Evolutionary conservation across 1,284 basidiomycete genomes (phyloP).

Genomic region (Ceratorhiza oryzae-sativae): DNA sequence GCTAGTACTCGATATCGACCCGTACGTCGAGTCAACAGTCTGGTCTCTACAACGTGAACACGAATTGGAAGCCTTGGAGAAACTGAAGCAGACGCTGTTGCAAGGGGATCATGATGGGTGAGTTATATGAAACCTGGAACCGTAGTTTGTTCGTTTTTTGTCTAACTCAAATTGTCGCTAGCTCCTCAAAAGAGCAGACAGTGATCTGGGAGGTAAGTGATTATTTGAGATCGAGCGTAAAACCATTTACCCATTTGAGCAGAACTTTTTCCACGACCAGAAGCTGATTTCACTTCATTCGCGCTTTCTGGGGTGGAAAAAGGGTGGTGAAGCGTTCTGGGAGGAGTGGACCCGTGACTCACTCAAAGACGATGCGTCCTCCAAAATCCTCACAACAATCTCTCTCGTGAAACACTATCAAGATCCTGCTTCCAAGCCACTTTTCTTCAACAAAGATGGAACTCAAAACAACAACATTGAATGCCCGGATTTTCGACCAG

Average conservation of each 20-base stretch:
- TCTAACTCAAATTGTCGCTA: neutral
- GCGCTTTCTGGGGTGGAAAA: neutral
- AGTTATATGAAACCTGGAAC: too few relatives aligned
- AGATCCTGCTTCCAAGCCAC: neutral
- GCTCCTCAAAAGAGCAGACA: neutral
- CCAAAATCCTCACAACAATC: neutral
- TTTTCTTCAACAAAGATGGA: slow-evolving; percentile 11
- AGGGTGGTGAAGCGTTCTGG: neutral
- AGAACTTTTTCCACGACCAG: slow-evolving; percentile 14
- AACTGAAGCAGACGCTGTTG: neutral
- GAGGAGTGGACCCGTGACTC: neutral
- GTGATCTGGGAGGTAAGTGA: neutral
- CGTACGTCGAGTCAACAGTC: slow-evolving; percentile 4
- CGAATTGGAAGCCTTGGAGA: neutral
- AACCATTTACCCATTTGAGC: neutral
- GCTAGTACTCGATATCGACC: neutral
- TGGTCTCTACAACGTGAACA: neutral
- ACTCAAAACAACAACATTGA: neutral
- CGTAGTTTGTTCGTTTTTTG: neutral
- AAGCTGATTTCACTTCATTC: neutral
- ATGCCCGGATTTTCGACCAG: neutral
- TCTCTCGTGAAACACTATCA: slow-evolving; percentile 6
- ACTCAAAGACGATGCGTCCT: slow-evolving; percentile 5
- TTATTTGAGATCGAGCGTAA: neutral
- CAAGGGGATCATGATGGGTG: neutral